phyloP scores from a whole-genome alignment of 352 stramenopile species.

The Pythium brassicae region DNA sequence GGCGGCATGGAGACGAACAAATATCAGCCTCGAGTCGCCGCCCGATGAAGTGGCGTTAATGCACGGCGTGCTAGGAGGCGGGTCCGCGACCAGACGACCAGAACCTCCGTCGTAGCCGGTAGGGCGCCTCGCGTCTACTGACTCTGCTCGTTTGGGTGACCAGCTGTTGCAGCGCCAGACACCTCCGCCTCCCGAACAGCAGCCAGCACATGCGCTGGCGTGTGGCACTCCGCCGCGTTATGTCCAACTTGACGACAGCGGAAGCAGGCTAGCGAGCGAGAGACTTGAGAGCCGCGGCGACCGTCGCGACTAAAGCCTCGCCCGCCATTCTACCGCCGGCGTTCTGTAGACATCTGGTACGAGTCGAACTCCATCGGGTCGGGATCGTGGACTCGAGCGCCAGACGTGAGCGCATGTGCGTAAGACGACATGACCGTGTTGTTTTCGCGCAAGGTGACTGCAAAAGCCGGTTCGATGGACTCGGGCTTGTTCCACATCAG shows the following conservation, averaged over 20 bases:
- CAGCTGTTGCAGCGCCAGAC: too few species aligned
- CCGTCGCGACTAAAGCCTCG: too few species aligned
- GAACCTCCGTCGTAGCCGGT: not conserved
- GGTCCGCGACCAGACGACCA: not conserved
- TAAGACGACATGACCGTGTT: slow-evolving; percentile 11
- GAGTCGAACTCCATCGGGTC: slow-evolving; percentile 16
- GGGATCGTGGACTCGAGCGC: not conserved
- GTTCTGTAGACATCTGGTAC: not conserved
- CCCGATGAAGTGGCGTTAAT: slow-evolving; percentile 11
- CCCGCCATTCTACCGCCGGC: too few species aligned
- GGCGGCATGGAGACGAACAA: slow-evolving; percentile 12
- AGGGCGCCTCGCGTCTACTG: not conserved
- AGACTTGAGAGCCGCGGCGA: too few species aligned
- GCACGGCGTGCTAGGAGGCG: not conserved
- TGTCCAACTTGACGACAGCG: not conserved
- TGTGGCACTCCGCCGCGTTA: too few species aligned
- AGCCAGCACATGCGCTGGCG: not conserved
- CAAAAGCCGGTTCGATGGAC: slow-evolving; percentile 5
- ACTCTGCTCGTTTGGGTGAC: not conserved
- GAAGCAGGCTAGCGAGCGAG: too few species aligned
- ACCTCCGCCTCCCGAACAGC: too few species aligned
- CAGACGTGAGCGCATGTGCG: not conserved
- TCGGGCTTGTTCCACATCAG: not conserved
- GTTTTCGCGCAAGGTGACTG: slow-evolving; percentile 14
- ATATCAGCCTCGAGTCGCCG: slow-evolving; percentile 7